These are phyloP conservation scores for Calocybe cyanea DNA, from an alignment of 768 basidiomycete genomes.

Conservation along the genomic window DNA sequence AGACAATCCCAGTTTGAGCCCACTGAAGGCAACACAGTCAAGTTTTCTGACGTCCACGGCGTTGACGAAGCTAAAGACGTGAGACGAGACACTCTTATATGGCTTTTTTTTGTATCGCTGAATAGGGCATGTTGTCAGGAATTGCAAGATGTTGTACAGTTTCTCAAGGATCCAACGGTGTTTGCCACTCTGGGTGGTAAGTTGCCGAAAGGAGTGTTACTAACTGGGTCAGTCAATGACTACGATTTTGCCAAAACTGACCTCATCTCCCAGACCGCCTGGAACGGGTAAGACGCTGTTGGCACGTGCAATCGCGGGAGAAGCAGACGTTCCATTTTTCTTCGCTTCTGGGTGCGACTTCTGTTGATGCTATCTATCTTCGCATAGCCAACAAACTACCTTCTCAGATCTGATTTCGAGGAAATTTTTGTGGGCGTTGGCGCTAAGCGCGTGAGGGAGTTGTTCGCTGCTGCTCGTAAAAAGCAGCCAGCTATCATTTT, in stretches of 20 bases:
- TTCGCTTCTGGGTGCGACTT: slow-evolving; percentile 81
- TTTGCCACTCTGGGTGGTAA: slow-evolving; percentile 93
- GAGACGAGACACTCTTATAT: slow-evolving; percentile 24
- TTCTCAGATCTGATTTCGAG: slow-evolving; percentile 84
- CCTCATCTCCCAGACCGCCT: slow-evolving; percentile 47
- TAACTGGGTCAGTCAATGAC: slow-evolving; percentile 56
- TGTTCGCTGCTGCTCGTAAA: slow-evolving; percentile 92
- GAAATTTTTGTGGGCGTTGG: slow-evolving; percentile 98
- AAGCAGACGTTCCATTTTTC: slow-evolving; percentile 97
- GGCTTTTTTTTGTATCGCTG: neutral
- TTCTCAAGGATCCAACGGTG: slow-evolving; percentile 87
- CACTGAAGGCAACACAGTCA: slow-evolving; percentile 74
- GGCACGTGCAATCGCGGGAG: slow-evolving; percentile 95
- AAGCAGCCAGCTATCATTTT: slow-evolving; percentile 97
- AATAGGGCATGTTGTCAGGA: slow-evolving; percentile 46
- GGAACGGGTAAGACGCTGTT: slow-evolving; percentile 98
- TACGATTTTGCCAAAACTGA: neutral
- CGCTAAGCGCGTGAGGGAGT: slow-evolving; percentile 91
- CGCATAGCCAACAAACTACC: slow-evolving; percentile 12
- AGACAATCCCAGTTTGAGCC: slow-evolving; percentile 83
- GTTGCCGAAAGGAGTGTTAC: slow-evolving; percentile 88
- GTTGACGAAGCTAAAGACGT: slow-evolving; percentile 96
- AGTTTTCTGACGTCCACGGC: slow-evolving; percentile 94
- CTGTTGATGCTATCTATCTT: slow-evolving; percentile 1
- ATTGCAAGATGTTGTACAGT: slow-evolving; percentile 91